phyloP scores from a whole-genome alignment of 306 rosid genomes.

The Cucurbita maxima region DNA sequence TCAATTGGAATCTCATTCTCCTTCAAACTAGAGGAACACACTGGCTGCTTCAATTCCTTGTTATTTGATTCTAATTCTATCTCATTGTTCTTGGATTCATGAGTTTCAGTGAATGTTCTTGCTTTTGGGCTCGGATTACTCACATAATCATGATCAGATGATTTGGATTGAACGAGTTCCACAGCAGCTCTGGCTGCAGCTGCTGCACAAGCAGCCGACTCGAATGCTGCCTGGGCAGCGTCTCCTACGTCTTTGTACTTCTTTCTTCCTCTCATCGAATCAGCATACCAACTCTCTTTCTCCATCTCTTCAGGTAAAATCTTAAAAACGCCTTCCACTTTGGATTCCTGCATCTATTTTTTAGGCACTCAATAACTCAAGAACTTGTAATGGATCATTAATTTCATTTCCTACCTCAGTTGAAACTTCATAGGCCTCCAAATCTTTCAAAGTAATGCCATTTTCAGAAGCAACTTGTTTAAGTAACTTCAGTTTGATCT shows the following conservation, averaged over 20 bases:
- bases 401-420: constrained; percentile 28
- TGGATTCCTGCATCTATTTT: constrained; percentile 22
- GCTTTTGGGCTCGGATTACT: constrained; percentile 15
- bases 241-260: constrained; percentile 65
- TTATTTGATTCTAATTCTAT: constrained; percentile 11
- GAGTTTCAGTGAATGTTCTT: constrained; percentile 11
- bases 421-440: constrained; percentile 20
- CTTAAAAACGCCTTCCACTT: constrained; percentile 10
- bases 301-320: constrained; percentile 22
- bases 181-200: constrained; percentile 82
- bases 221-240: constrained; percentile 96
- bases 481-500: constrained; percentile 52
- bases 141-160: constrained; percentile 42
- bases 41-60: constrained; percentile 16
- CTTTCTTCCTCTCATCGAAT: constrained; percentile 25
- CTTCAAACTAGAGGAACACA: constrained; percentile 14
- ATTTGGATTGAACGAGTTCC: constrained; percentile 48
- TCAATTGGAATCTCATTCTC: constrained; percentile 5
- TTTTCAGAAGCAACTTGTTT: constrained; percentile 68
- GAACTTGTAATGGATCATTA: background rate
- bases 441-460: constrained; percentile 39
- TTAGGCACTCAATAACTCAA: background rate
- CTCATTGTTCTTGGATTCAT: background rate
- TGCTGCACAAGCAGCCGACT: constrained; percentile 82
- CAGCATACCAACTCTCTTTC: constrained; percentile 24